These are phyloP conservation scores for Chaetomium tenue DNA, from an alignment of 495 filamentous ascomycete genomes.

Conservation along the genomic window DNA sequence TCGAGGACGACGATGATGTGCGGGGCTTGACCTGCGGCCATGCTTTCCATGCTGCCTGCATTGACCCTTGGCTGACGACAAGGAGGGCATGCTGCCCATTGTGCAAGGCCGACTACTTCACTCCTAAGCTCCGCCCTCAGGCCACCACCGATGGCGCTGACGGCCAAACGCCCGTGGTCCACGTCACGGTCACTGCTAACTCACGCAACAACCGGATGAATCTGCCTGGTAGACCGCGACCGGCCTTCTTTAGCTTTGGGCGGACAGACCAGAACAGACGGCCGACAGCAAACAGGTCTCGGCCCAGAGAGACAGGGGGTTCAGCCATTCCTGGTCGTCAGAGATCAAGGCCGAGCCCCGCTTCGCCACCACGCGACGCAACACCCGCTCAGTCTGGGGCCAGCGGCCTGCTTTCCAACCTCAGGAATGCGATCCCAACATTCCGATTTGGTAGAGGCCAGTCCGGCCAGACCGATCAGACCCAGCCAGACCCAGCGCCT, in stretches of 20 bases:
- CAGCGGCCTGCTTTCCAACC: slow-evolving; percentile 20
- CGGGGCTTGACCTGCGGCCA: slow-evolving; percentile 92
- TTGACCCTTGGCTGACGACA: slow-evolving; percentile 95
- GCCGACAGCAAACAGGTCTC: not conserved
- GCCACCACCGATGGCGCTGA: slow-evolving; percentile 38
- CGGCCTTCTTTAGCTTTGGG: slow-evolving; percentile 32
- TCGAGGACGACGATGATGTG: slow-evolving; percentile 94
- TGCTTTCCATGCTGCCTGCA: slow-evolving; percentile 90
- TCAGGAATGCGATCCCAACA: slow-evolving; percentile 23
- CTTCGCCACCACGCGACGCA: slow-evolving; percentile 9
- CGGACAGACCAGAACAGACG: slow-evolving; percentile 9
- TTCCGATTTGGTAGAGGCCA: slow-evolving; percentile 20
- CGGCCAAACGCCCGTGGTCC: slow-evolving; percentile 28
- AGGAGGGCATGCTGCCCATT: slow-evolving; percentile 92
- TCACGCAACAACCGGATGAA: slow-evolving; percentile 42
- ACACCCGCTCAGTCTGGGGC: not conserved
- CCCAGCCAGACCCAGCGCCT: slow-evolving; percentile 1
- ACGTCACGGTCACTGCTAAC: slow-evolving; percentile 28
- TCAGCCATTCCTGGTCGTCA: slow-evolving; percentile 7
- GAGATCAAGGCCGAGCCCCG: not conserved
- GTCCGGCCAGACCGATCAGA: slow-evolving; percentile 11
- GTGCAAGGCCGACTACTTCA: slow-evolving; percentile 95
- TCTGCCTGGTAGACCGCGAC: slow-evolving; percentile 35
- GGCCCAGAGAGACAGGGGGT: not conserved
- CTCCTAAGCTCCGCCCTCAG: slow-evolving; percentile 69